Base-by-base conservation (phyloP, 2,329 filamentous ascomycete species). In the Acarospora socialis region DNA sequence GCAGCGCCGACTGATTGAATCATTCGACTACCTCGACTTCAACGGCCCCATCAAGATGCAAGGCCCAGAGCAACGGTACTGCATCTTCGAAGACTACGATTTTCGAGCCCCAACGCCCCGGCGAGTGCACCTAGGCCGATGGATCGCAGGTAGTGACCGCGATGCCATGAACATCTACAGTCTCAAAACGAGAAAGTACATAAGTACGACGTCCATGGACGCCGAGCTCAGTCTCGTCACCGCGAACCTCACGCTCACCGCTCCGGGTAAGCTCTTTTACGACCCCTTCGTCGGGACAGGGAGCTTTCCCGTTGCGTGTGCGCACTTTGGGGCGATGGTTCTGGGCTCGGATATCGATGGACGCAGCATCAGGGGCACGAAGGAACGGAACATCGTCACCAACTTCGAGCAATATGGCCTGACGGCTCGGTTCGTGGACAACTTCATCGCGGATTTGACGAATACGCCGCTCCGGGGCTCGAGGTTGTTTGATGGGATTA, bases 161-260 rank as follows among this genome's bases (percentile, higher is more conserved):
- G 71, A 80, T 32, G 63, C 77, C 4, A 66, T 81, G 19, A 61
- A 70, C 21, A 78, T 68, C 15, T 92, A 86, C 48, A 84, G 93
- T 52, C 66, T 98, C 14, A 98, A 98, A 64, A 93, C 92, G 56
- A 66, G 90, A 17, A 68, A 70, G 22, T 98, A 98, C 51, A 95
- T 98, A 46, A 83, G 80, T 44, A 95, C 87, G 0, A 98, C 90
- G 0, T 90, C 81, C 27, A 95, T 98, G 90, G 90, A 98, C 51
- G 81, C 87, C 0, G 90, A 95, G 53, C 66, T 98, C 25, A 81
- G 84, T 8, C 67, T 98, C 1, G 63, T 98, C 14, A 94, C 86
- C 0, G 90, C 87, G 2, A 98, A 95, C 49, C 74, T 98, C 44
- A 81, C 82, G 0, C 70, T 81, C 9, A 84, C 84, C 0, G 76